Conservation (phyloP, 352 stramenopile species). For the Phytophthora sojae region DNA sequence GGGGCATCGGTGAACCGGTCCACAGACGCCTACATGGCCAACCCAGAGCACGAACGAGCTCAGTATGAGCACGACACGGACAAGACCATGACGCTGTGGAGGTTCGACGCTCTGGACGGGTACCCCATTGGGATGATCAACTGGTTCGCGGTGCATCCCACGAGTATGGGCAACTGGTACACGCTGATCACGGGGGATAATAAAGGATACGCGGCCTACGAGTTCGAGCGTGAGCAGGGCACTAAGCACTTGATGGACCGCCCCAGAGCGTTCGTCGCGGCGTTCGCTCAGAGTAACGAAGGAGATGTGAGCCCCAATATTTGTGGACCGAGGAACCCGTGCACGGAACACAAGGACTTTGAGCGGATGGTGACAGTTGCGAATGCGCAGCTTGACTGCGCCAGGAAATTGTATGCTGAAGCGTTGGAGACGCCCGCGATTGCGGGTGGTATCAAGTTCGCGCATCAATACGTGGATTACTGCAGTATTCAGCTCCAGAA, state of each 20-base stretch:
- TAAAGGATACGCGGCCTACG: conserved; percentile 91
- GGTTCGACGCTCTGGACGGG: conserved; percentile 82
- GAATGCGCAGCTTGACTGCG: conserved; percentile 74
- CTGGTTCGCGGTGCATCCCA: conserved; percentile 95
- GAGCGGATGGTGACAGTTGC: conserved; percentile 84
- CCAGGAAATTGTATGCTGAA: conserved; percentile 62
- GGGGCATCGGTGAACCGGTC: conserved; percentile 91
- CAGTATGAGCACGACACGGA: conserved; percentile 90
- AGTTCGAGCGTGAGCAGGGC: conserved; percentile 89
- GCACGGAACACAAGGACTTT: conserved; percentile 81
- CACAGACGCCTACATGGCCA: conserved; percentile 90
- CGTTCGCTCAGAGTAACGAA: conserved; percentile 94
- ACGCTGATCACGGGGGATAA: conserved; percentile 95
- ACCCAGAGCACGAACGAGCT: conserved; percentile 82
- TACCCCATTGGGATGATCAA: conserved; percentile 93
- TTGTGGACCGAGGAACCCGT: conserved; percentile 67
- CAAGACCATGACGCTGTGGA: conserved; percentile 93
- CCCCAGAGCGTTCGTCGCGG: conserved; percentile 89
- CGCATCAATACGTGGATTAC: conserved; percentile 85
- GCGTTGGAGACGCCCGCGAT: conserved; percentile 48
- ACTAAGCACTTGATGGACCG: conserved; percentile 83
- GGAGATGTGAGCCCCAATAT: conserved; percentile 95
- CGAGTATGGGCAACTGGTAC: conserved; percentile 94
- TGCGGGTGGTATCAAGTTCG: conserved; percentile 51
- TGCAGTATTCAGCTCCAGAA: conserved; percentile 65